Evolutionary conservation across 225 moss, liverwort and hornwort species (phyloP).

Genomic region (Lunularia cruciata): DNA sequence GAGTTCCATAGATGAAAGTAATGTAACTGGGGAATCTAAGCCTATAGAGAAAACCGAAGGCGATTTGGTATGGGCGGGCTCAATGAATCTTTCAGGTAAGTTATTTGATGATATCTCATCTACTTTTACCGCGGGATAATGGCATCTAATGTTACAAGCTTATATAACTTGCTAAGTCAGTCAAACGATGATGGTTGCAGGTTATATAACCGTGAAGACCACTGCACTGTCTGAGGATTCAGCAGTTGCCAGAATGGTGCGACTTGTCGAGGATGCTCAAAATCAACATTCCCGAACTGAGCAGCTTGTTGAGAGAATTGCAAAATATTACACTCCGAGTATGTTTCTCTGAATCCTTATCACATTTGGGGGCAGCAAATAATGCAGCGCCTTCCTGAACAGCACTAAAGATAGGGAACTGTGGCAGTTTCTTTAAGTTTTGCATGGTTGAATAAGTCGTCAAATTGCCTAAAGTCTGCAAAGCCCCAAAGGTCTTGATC

Average conservation of each 20-base stretch:
- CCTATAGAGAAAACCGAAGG: conserved; percentile 80
- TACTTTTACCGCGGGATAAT: too few relatives aligned
- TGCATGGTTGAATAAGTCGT: too few relatives aligned
- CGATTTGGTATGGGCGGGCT: conserved; percentile 80
- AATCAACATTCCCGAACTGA: conserved; percentile 79
- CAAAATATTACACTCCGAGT: conserved; percentile 94
- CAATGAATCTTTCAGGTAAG: conserved; percentile 84
- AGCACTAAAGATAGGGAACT: too few relatives aligned
- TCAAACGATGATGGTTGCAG: conserved; percentile 32
- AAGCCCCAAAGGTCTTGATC: too few relatives aligned
- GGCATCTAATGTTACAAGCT: not conserved
- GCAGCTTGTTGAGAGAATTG: conserved; percentile 79
- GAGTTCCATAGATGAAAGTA: conserved; percentile 93
- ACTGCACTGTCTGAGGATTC: conserved; percentile 84
- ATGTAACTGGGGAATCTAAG: conserved; percentile 85
- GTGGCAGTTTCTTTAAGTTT: too few relatives aligned
- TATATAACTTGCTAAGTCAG: not conserved
- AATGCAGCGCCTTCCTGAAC: too few relatives aligned
- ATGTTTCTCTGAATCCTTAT: too few relatives aligned
- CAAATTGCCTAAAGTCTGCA: too few relatives aligned
- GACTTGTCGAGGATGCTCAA: conserved; percentile 88
- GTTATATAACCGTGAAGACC: conserved; percentile 75
- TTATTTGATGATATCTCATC: conserved; percentile 1
- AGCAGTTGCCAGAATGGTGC: conserved; percentile 92
- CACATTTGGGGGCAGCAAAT: too few relatives aligned